Conservation (phyloP, 2,329 filamentous ascomycete species). For the Colletotrichum tropicale region DNA sequence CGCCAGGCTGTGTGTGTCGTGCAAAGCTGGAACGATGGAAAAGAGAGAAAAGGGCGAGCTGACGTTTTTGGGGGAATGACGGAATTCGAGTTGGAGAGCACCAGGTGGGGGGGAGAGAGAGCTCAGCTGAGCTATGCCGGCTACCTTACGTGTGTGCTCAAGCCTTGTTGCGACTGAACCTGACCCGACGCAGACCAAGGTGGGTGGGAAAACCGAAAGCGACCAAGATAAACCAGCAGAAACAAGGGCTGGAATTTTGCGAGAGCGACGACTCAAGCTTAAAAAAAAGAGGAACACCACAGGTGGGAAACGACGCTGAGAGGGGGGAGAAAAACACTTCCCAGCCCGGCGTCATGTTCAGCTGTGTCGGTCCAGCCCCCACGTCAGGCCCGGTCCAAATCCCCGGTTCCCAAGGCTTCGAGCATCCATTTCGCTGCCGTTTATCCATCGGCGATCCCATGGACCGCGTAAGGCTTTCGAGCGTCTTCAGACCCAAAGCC, state of each 20-base stretch:
- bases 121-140: background rate
- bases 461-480: background rate
- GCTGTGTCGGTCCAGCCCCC: constrained; percentile 6
- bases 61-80: background rate
- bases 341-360: background rate
- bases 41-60: background rate
- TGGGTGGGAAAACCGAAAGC: constrained; percentile 4
- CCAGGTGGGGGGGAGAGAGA: background rate
- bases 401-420: background rate
- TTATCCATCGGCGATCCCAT: constrained; percentile 12
- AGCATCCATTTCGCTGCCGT: constrained; percentile 1
- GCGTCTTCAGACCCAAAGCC: background rate
- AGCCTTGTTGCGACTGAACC: background rate
- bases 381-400: background rate
- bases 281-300: background rate
- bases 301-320: background rate
- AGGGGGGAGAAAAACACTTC: background rate
- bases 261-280: constrained; percentile 5
- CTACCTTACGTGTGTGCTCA: background rate
- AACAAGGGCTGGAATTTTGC: background rate
- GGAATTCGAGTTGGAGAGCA: background rate
- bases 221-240: background rate
- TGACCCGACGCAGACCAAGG: background rate
- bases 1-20: background rate
- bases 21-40: background rate